These are phyloP conservation scores for Talaromyces pinophilus DNA, from an alignment of 2,329 filamentous ascomycete genomes.

Conservation along the genomic window DNA sequence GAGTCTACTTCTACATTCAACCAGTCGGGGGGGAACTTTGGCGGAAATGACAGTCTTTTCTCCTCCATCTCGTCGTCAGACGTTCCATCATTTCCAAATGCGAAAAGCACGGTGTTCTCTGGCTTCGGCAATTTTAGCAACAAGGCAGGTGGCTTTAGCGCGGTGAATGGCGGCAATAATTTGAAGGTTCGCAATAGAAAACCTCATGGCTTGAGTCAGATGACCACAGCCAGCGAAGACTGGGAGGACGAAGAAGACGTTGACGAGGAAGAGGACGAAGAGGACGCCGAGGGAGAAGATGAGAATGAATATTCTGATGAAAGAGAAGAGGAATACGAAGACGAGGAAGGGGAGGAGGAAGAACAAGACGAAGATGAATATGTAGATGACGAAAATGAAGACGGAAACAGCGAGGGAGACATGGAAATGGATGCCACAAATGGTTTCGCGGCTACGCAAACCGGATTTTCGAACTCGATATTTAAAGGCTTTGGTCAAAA, in stretches of 20 bases:
- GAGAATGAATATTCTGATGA: conserved; percentile 26
- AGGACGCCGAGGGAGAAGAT: conserved; percentile 16
- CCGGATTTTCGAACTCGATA: conserved; percentile 37
- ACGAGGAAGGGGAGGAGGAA: conserved; percentile 33
- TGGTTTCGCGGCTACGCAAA: conserved; percentile 24
- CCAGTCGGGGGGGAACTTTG: conserved; percentile 39
- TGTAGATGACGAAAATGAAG: conserved; percentile 34
- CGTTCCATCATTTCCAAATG: conserved; percentile 34
- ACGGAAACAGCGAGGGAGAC: conserved; percentile 41
- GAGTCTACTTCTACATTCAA: conserved; percentile 43
- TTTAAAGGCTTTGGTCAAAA: conserved; percentile 28
- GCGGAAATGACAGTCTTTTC: conserved; percentile 39
- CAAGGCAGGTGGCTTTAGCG: conserved; percentile 30
- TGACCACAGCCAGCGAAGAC: conserved; percentile 22
- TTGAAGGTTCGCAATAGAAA: conserved; percentile 22
- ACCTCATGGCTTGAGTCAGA: conserved; percentile 23
- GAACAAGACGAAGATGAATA: conserved; percentile 17
- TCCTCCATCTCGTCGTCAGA: conserved; percentile 40
- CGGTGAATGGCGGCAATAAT: conserved; percentile 29
- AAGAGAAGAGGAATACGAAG: conserved; percentile 28
- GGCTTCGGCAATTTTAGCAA: conserved; percentile 30
- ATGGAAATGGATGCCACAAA: conserved; percentile 31
- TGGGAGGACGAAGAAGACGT: conserved; percentile 22
- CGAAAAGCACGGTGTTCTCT: conserved; percentile 31
- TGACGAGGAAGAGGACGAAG: conserved; percentile 12